These are phyloP conservation scores for Gymnopus androsaceus DNA, from an alignment of 1,284 basidiomycete genomes.

Conservation along the genomic window DNA sequence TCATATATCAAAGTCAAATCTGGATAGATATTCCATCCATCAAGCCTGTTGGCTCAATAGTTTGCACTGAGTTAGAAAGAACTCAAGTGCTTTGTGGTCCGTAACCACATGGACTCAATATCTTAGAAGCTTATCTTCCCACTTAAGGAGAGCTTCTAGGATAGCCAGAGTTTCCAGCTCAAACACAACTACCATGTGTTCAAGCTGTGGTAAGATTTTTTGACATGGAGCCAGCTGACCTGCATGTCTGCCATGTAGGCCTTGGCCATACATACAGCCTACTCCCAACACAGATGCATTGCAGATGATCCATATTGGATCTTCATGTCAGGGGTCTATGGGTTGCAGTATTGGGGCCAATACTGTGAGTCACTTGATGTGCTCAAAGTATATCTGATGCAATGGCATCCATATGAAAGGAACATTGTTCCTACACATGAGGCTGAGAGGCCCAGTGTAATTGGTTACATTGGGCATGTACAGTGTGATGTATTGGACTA, in stretches of 20 bases:
- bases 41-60: conserved; percentile 22
- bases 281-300: conserved; percentile 29
- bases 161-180: conserved; percentile 32
- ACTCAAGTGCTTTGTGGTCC: conserved; percentile 32
- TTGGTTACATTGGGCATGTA: conserved; percentile 27
- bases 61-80: conserved; percentile 24
- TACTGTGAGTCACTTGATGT: conserved; percentile 13
- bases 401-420: conserved; percentile 19
- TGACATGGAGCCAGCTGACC: conserved; percentile 32
- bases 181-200: conserved; percentile 28
- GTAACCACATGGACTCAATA: conserved; percentile 26
- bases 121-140: conserved; percentile 31
- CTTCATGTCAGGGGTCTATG: conserved; percentile 13
- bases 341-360: conserved; percentile 10
- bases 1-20: conserved; percentile 29
- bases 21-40: conserved; percentile 30
- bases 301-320: conserved; percentile 45
- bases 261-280: conserved; percentile 5
- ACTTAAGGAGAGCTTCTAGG: conserved; percentile 30
- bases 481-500: conserved; percentile 26
- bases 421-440: conserved; percentile 17
- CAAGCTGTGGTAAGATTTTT: conserved; percentile 24
- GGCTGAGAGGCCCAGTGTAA: conserved; percentile 20
- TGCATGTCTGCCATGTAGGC: conserved; percentile 30
- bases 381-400: conserved; percentile 15